These are phyloP conservation scores for Stenogyne calaminthoides DNA, from an alignment of 305 asterid genomes.

Conservation along the genomic window DNA sequence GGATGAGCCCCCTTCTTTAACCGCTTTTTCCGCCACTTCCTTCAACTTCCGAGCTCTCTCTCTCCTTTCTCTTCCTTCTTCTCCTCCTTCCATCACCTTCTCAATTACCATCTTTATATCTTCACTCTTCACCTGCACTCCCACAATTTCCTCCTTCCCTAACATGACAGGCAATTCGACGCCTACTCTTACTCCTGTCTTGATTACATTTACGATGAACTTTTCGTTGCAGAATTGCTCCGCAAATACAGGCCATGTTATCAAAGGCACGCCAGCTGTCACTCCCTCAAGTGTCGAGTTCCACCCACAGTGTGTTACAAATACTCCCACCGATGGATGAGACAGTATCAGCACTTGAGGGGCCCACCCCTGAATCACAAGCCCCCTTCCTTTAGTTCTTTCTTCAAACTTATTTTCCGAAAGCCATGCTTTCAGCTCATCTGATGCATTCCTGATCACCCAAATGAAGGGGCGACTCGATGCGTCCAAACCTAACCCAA, in stretches of 20 bases:
- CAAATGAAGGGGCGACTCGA: constrained; percentile 56
- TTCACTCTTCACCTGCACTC: constrained; percentile 43
- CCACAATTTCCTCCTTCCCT: constrained; percentile 50
- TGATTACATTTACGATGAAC: constrained; percentile 23
- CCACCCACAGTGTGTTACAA: constrained; percentile 50
- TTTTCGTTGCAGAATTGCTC: constrained; percentile 44
- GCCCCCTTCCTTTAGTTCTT: constrained; percentile 41
- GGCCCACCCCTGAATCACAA: constrained; percentile 52
- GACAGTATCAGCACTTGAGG: constrained; percentile 48
- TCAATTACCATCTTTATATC: constrained; percentile 43
- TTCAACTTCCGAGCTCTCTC: constrained; percentile 42
- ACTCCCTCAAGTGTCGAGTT: constrained; percentile 39
- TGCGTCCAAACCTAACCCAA: constrained; percentile 53
- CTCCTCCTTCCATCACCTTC: constrained; percentile 44
- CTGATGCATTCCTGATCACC: constrained; percentile 38
- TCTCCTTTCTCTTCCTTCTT: constrained; percentile 46
- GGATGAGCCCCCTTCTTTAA: constrained; percentile 39
- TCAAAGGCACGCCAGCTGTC: constrained; percentile 33
- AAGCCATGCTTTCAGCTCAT: constrained; percentile 46
- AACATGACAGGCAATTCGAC: constrained; percentile 18
- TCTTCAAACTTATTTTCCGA: constrained; percentile 37
- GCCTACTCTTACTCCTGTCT: constrained; percentile 32
- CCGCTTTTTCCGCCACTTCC: constrained; percentile 35
- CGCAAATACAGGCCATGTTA: constrained; percentile 37
- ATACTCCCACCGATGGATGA: constrained; percentile 34